Conservation (phyloP, 768 basidiomycete genomes). For the Tulasnella calospora region DNA sequence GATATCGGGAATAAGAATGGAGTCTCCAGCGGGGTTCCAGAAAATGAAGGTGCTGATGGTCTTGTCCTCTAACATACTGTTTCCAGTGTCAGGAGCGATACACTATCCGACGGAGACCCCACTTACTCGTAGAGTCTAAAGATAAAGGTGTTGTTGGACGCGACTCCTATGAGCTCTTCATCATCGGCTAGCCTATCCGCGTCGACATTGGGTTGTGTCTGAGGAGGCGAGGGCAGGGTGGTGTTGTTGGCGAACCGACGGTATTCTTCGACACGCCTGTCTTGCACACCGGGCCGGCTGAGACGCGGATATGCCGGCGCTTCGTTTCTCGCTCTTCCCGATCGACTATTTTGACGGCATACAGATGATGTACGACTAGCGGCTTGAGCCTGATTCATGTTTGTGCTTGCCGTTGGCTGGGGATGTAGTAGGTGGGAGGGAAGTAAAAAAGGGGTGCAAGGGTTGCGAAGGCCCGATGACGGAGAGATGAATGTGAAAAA, state of each 20-base stretch:
- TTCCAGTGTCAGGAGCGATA: neutral
- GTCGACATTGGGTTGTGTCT: neutral
- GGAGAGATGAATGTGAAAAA: neutral
- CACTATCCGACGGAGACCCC: neutral
- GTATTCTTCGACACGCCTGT: neutral
- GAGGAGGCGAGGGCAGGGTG: neutral
- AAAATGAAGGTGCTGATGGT: neutral
- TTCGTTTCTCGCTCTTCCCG: neutral
- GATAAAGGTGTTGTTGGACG: neutral
- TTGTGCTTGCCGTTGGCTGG: neutral
- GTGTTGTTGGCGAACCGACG: neutral
- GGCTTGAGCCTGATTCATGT: neutral
- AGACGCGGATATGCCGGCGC: neutral
- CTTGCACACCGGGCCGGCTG: neutral
- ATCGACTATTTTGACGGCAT: neutral
- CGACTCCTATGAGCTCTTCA: neutral
- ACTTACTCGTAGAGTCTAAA: neutral
- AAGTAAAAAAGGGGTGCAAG: neutral
- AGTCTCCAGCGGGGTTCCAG: neutral
- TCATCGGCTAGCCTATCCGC: neutral
- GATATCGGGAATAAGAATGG: neutral
- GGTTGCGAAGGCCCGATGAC: neutral
- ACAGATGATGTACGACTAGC: neutral
- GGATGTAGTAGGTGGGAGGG: neutral
- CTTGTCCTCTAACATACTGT: conserved; percentile 3